Evolutionary conservation across 208 protist species (phyloP).

Genomic region (Blastocrithidia nonstop): DNA sequence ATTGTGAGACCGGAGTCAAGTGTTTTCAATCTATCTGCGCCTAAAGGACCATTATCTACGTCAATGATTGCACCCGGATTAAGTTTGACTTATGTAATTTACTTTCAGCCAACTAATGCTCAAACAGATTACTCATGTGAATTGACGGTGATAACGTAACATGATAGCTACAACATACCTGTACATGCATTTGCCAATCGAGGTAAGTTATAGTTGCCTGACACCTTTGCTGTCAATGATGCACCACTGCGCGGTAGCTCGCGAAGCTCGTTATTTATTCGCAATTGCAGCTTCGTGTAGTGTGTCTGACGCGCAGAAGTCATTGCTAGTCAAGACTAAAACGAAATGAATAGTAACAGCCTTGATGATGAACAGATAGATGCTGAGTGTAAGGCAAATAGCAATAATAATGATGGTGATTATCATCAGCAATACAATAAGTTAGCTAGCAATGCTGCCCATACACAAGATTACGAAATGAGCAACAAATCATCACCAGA

Average conservation of each 20-base stretch:
- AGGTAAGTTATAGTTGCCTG: slow-evolving; percentile 76
- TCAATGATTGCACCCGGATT: no score
- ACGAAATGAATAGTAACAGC: no score
- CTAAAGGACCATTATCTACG: no score
- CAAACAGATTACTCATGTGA: slow-evolving; percentile 84
- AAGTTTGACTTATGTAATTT: no score
- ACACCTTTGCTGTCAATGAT: slow-evolving; percentile 28
- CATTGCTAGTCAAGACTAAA: no score
- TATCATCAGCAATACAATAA: neutral
- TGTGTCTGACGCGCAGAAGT: slow-evolving; percentile 52
- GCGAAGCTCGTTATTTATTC: slow-evolving; percentile 72
- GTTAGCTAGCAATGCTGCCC: slow-evolving; percentile 7
- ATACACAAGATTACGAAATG: no score
- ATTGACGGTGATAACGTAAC: slow-evolving; percentile 70
- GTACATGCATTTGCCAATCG: slow-evolving; percentile 69
- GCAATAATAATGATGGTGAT: neutral
- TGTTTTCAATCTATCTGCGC: no score
- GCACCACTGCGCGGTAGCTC: slow-evolving; percentile 58
- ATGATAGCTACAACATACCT: slow-evolving; percentile 78
- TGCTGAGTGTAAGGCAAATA: neutral
- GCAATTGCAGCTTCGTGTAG: slow-evolving; percentile 47
- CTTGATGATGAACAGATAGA: no score
- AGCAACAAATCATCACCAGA: no score
- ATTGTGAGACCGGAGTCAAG: no score
- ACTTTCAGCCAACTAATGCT: no score